Evolutionary conservation across 768 basidiomycete genomes (phyloP).

Genomic region (Hemileccinum rubropunctum): DNA sequence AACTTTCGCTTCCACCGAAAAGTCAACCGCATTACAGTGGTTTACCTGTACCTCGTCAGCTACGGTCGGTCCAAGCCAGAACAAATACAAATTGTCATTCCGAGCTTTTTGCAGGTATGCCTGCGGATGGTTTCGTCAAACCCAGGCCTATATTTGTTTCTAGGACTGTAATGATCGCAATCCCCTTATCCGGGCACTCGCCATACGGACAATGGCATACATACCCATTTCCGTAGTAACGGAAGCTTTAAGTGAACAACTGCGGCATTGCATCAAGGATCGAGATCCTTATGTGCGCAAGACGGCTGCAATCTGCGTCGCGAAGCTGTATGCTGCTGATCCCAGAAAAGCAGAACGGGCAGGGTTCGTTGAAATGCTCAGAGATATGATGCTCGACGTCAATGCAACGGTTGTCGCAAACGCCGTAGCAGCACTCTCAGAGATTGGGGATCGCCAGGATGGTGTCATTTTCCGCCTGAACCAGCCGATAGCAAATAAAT

Average conservation of each 20-base stretch:
- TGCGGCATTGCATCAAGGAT: slow-evolving; percentile 91
- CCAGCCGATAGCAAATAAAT: slow-evolving; percentile 80
- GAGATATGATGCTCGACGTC: slow-evolving; percentile 87
- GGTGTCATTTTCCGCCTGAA: slow-evolving; percentile 93
- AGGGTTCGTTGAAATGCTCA: slow-evolving; percentile 86
- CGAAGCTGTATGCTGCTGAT: slow-evolving; percentile 90
- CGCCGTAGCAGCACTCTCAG: slow-evolving; percentile 93
- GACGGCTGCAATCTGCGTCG: slow-evolving; percentile 97
- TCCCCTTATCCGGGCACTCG: slow-evolving; percentile 93
- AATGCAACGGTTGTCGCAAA: slow-evolving; percentile 98
- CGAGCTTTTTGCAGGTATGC: slow-evolving; percentile 82
- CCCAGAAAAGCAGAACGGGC: slow-evolving; percentile 82
- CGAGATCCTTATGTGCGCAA: slow-evolving; percentile 97
- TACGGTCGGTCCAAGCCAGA: slow-evolving; percentile 94
- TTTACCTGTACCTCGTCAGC: slow-evolving; percentile 95
- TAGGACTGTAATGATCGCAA: slow-evolving; percentile 97
- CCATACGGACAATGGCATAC: slow-evolving; percentile 99
- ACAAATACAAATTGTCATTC: slow-evolving; percentile 88
- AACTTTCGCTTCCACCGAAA: background rate
- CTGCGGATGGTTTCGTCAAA: slow-evolving; percentile 3
- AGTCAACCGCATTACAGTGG: slow-evolving; percentile 56
- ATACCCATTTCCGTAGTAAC: slow-evolving; percentile 91
- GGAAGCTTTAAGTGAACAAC: slow-evolving; percentile 81
- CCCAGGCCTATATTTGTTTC: slow-evolving; percentile 11
- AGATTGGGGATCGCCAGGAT: slow-evolving; percentile 93